Evolutionary conservation across 176 grass and related monocot species (phyloP).

Genomic region (Oryza glaberrima): DNA sequence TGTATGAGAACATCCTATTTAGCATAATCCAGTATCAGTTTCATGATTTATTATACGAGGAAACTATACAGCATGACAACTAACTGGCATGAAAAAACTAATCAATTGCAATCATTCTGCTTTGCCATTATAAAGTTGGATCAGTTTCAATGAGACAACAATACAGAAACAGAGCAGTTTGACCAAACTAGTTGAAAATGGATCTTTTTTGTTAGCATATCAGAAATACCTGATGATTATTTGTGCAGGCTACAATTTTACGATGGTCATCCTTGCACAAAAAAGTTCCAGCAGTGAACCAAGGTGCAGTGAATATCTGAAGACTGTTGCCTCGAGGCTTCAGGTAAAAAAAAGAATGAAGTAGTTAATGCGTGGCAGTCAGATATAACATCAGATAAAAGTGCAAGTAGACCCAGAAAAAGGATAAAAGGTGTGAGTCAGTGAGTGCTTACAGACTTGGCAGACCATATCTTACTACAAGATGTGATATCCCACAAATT

Average conservation of each 20-base stretch:
- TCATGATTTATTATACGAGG: background rate
- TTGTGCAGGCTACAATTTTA: constrained; percentile 87
- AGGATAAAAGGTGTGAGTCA: constrained; percentile 1
- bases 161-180: background rate
- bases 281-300: constrained; percentile 92
- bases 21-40: background rate
- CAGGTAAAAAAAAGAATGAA: constrained; percentile 34
- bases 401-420: too few species aligned
- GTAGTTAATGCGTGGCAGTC: constrained; percentile 29
- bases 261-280: constrained; percentile 93
- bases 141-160: background rate
- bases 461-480: constrained; percentile 76
- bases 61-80: background rate
- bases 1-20: constrained; percentile 11
- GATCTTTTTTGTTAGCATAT: constrained; percentile 6
- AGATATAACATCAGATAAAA: constrained; percentile 9
- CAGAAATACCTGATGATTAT: constrained; percentile 79
- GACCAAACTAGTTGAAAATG: background rate
- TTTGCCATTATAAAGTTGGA: background rate
- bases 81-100: background rate
- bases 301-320: constrained; percentile 72
- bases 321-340: constrained; percentile 84
- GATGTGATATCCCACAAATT: constrained; percentile 90
- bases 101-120: constrained; percentile 14
- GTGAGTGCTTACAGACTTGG: constrained; percentile 76